Conservation (phyloP, 2,329 filamentous ascomycete species). For the Clarireedia hainanense region DNA sequence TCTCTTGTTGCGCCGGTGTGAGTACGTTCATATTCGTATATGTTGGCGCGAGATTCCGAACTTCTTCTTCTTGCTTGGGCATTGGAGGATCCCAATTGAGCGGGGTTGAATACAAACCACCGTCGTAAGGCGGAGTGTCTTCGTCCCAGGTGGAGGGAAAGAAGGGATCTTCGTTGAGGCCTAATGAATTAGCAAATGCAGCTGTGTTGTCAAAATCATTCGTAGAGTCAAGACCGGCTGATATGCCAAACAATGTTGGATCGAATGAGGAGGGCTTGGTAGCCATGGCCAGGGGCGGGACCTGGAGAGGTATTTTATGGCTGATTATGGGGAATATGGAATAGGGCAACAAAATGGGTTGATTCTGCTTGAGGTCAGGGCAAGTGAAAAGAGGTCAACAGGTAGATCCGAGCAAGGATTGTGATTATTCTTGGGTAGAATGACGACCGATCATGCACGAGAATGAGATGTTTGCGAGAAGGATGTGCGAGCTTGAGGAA, state of each 20-base stretch:
- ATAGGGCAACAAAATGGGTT: background rate
- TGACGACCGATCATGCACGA: background rate
- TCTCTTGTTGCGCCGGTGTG: slow-evolving; percentile 51
- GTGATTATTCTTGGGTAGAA: background rate
- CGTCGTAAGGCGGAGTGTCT: slow-evolving; percentile 26
- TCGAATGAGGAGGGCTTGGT: slow-evolving; percentile 18
- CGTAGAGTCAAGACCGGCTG: slow-evolving; percentile 17
- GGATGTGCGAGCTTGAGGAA: background rate
- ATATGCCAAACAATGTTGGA: slow-evolving; percentile 22
- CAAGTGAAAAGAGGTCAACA: background rate
- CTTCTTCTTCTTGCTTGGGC: slow-evolving; percentile 16
- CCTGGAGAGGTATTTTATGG: background rate
- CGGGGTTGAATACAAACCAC: slow-evolving; percentile 27
- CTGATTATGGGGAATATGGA: background rate
- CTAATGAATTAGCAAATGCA: slow-evolving; percentile 20
- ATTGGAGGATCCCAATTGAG: slow-evolving; percentile 28
- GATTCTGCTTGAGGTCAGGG: background rate
- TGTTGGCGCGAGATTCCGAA: slow-evolving; percentile 9
- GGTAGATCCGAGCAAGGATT: background rate
- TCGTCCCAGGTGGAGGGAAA: slow-evolving; percentile 25
- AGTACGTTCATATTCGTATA: slow-evolving; percentile 25
- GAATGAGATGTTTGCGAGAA: background rate
- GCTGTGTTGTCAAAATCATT: slow-evolving; percentile 20
- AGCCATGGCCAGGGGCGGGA: slow-evolving; percentile 14
- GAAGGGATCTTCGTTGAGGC: slow-evolving; percentile 23